Conservation (phyloP, 768 basidiomycete species). For the Tylopilus vinaceipallidus region DNA sequence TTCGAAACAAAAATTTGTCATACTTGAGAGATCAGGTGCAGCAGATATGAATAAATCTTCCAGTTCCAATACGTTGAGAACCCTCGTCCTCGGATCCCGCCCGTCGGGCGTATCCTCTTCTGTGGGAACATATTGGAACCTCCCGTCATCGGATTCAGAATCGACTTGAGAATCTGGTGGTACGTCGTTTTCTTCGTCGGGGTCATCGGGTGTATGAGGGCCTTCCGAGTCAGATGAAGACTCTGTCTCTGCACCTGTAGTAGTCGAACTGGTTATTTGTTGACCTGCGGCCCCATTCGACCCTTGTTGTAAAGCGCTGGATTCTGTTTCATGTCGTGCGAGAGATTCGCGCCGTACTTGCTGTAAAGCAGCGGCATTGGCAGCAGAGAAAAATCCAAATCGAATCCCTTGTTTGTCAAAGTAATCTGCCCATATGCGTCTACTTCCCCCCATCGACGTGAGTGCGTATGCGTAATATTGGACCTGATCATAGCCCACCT, state of each 20-base stretch:
- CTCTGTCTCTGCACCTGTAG: slow-evolving; percentile 15
- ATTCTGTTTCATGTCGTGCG: slow-evolving; percentile 24
- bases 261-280: not conserved
- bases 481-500: slow-evolving; percentile 49
- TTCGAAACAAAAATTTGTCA: slow-evolving; percentile 22
- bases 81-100: slow-evolving; percentile 65
- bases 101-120: slow-evolving; percentile 53
- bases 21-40: slow-evolving; percentile 72
- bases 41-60: slow-evolving; percentile 74
- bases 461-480: not conserved
- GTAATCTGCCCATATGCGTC: slow-evolving; percentile 87
- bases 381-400: slow-evolving; percentile 93
- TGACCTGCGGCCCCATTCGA: not conserved
- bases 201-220: slow-evolving; percentile 26
- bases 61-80: slow-evolving; percentile 83
- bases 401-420: slow-evolving; percentile 72
- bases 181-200: slow-evolving; percentile 30
- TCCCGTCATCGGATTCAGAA: slow-evolving; percentile 34
- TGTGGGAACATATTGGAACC: slow-evolving; percentile 48
- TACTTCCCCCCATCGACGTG: slow-evolving; percentile 39
- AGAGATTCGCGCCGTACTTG: slow-evolving; percentile 59
- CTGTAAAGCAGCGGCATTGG: slow-evolving; percentile 82
- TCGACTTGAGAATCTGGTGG: slow-evolving; percentile 29
- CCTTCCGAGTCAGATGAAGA: slow-evolving; percentile 34
- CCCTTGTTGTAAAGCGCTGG: slow-evolving; percentile 3